Conservation (phyloP, 2,329 filamentous ascomycete species). For the Trichophyton simii region DNA sequence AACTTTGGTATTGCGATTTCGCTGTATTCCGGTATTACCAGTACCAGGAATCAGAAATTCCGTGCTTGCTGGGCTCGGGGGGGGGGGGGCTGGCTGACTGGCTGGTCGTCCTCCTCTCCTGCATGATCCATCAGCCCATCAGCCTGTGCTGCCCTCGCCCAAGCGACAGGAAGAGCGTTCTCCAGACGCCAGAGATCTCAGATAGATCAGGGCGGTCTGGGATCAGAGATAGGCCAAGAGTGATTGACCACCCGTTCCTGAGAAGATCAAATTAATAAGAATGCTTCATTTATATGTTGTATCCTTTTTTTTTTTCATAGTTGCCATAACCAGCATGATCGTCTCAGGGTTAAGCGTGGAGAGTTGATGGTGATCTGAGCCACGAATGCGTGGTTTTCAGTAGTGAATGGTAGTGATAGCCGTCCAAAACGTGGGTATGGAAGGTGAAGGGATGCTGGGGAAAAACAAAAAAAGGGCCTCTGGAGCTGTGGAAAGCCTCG, state of each 20-base stretch:
- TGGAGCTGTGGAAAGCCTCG: background rate
- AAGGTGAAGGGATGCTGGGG: background rate
- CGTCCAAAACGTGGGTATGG: constrained; percentile 1
- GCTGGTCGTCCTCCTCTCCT: background rate
- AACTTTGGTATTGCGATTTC: background rate
- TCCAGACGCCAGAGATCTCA: background rate
- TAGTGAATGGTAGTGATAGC: background rate
- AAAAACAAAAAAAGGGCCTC: background rate
- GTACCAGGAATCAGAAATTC: no score
- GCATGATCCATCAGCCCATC: background rate
- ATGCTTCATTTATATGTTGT: background rate
- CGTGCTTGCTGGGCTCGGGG: no score
- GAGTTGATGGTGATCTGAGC: background rate
- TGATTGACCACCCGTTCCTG: background rate
- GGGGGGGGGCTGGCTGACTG: no score
- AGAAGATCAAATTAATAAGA: background rate
- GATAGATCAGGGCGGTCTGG: background rate
- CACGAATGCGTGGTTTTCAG: background rate
- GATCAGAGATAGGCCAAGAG: background rate
- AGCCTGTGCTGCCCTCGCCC: background rate
- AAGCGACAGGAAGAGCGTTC: background rate
- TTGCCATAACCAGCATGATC: background rate
- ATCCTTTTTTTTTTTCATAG: background rate
- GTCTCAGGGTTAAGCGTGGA: background rate
- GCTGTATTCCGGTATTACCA: background rate